Percentiles rank a stretch among this genome's conserved stretches.
Evolutionary conservation across 2,329 filamentous ascomycete genomes (phyloP).

Genomic region (Didymella keratinophila): DNA sequence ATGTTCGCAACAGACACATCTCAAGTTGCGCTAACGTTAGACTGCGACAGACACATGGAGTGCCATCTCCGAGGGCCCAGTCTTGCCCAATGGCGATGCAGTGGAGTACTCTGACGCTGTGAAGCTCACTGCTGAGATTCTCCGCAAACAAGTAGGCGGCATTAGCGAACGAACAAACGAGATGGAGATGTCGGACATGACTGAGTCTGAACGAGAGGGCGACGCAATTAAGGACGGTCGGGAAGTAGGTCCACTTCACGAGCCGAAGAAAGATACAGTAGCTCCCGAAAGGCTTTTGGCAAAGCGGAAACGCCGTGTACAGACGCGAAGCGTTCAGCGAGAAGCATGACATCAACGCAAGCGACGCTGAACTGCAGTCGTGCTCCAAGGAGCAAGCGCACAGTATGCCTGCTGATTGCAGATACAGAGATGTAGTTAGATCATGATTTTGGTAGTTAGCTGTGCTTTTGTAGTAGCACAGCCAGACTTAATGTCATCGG

Average conservation of each 20-base stretch:
- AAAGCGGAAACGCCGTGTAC: no score
- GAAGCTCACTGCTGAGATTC: conserved; percentile 1
- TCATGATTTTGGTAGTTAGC: no score
- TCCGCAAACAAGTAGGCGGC: not conserved
- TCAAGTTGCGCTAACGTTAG: not conserved
- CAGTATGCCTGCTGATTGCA: no score
- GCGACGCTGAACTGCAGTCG: no score
- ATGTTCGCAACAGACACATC: not conserved
- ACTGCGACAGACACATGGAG: not conserved
- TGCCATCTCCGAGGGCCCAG: not conserved
- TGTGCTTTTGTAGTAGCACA: no score
- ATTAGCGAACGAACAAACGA: not conserved
- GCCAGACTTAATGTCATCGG: no score
- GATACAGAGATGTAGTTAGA: no score
- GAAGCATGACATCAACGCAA: no score
- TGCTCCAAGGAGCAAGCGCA: no score
- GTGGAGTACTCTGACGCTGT: not conserved
- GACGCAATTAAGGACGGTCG: not conserved
- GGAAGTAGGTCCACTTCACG: not conserved
- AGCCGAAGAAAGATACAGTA: not conserved
- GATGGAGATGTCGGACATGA: not conserved
- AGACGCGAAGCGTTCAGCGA: no score
- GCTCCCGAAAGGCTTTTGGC: not conserved
- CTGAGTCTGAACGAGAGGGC: not conserved
- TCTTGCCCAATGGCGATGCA: not conserved